Percentiles rank a stretch among this genome's conserved stretches.
Conservation (phyloP, 148 eudicot genomes). For the Chenopodium formosanum region DNA sequence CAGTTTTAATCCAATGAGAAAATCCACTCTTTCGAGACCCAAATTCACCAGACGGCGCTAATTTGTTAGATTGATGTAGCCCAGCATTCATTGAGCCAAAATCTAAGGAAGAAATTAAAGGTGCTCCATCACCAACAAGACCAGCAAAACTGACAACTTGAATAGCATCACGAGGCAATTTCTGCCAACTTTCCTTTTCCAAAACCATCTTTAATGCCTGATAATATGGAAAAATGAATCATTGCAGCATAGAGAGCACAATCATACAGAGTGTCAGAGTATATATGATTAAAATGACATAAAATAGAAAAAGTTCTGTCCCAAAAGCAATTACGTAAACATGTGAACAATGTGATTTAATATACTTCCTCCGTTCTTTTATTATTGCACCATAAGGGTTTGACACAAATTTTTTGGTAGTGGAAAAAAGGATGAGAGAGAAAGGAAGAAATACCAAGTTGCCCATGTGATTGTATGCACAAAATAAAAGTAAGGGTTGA, state of each 20-base stretch:
- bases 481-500: too few relatives aligned
- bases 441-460: too few relatives aligned
- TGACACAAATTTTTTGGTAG: too few relatives aligned
- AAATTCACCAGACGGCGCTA: slow-evolving; percentile 39
- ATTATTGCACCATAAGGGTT: too few relatives aligned
- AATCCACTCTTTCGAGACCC: slow-evolving; percentile 63
- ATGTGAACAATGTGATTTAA: not conserved
- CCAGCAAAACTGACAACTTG: slow-evolving; percentile 86
- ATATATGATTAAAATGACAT: not conserved
- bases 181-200: slow-evolving; percentile 89
- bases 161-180: slow-evolving; percentile 72
- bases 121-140: slow-evolving; percentile 93
- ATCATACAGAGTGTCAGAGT: not conserved
- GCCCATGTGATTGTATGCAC: too few relatives aligned
- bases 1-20: slow-evolving; percentile 61
- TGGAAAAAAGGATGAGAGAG: too few relatives aligned
- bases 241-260: not conserved
- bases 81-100: slow-evolving; percentile 36
- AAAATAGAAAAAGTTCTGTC: not conserved
- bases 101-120: slow-evolving; percentile 60
- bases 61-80: slow-evolving; percentile 39
- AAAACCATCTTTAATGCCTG: slow-evolving; percentile 91
- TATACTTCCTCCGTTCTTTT: too few relatives aligned
- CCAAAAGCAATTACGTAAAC: not conserved
- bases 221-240: slow-evolving; percentile 16